phyloP scores from a whole-genome alignment of 495 filamentous ascomycete species.

The Aspergillus wentii region DNA sequence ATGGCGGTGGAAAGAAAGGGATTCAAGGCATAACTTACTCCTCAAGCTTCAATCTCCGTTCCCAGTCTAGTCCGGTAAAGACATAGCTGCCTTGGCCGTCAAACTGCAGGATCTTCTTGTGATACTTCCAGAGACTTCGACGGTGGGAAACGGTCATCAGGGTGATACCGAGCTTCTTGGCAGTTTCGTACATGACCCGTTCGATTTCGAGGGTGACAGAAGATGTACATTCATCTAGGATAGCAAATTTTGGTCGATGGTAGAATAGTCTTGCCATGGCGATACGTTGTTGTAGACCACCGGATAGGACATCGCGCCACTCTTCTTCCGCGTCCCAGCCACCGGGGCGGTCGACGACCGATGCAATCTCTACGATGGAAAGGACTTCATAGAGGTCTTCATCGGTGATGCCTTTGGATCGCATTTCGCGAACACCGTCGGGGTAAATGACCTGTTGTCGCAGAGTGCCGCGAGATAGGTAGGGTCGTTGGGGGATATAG shows the following conservation, averaged over 20 bases:
- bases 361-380: slow-evolving; percentile 71
- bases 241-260: slow-evolving; percentile 82
- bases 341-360: slow-evolving; percentile 73
- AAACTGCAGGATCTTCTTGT: slow-evolving; percentile 89
- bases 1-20: not conserved
- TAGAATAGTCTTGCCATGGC: slow-evolving; percentile 98
- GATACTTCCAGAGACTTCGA: slow-evolving; percentile 92
- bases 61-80: slow-evolving; percentile 87
- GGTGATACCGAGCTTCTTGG: slow-evolving; percentile 85
- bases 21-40: slow-evolving; percentile 58
- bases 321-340: slow-evolving; percentile 96
- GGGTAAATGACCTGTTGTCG: slow-evolving; percentile 97
- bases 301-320: slow-evolving; percentile 88
- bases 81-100: slow-evolving; percentile 90
- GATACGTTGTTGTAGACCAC: slow-evolving; percentile 92
- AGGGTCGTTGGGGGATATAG: slow-evolving; percentile 96
- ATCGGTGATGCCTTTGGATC: slow-evolving; percentile 77
- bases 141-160: slow-evolving; percentile 94
- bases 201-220: slow-evolving; percentile 91
- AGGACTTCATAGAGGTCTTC: slow-evolving; percentile 73
- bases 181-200: slow-evolving; percentile 93
- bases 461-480: slow-evolving; percentile 81
- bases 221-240: slow-evolving; percentile 94
- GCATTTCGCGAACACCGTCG: slow-evolving; percentile 82
- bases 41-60: slow-evolving; percentile 77